phyloP scores from a whole-genome alignment of 2,329 filamentous ascomycete species.

The Colletotrichum scovillei region DNA sequence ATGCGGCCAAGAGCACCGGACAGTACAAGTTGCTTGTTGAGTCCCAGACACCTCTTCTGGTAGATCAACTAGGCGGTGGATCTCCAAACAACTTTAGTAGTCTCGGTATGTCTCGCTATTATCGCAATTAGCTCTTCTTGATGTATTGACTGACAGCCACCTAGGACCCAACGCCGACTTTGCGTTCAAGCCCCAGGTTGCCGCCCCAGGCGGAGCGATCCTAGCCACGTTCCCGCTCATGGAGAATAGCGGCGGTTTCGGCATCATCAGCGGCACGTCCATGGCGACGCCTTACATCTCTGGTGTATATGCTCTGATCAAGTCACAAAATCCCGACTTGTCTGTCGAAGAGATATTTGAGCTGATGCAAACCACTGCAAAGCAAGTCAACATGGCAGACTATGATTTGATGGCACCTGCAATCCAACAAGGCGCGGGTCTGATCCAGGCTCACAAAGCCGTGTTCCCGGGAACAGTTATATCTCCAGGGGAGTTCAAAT shows the following conservation, averaged over 20 bases:
- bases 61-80: slow-evolving; percentile 22
- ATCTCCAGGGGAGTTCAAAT: slow-evolving; percentile 70
- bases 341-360: slow-evolving; percentile 42
- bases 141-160: background rate
- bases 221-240: slow-evolving; percentile 48
- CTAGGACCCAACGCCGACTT: slow-evolving; percentile 32
- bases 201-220: slow-evolving; percentile 48
- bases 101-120: slow-evolving; percentile 4
- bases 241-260: slow-evolving; percentile 41
- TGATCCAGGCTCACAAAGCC: slow-evolving; percentile 27
- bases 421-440: slow-evolving; percentile 32
- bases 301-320: slow-evolving; percentile 48
- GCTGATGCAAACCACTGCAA: slow-evolving; percentile 45
- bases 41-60: slow-evolving; percentile 3
- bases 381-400: slow-evolving; percentile 39
- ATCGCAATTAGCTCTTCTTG: background rate
- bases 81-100: slow-evolving; percentile 32
- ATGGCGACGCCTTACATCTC: slow-evolving; percentile 50
- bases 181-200: slow-evolving; percentile 44
- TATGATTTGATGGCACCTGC: background rate
- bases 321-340: slow-evolving; percentile 43
- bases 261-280: slow-evolving; percentile 48
- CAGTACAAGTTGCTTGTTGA: slow-evolving; percentile 14
- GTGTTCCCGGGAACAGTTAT: slow-evolving; percentile 39
- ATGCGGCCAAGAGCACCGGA: background rate